Base-by-base conservation (phyloP, 768 basidiomycete species). In the Panaeolus papilionaceus region DNA sequence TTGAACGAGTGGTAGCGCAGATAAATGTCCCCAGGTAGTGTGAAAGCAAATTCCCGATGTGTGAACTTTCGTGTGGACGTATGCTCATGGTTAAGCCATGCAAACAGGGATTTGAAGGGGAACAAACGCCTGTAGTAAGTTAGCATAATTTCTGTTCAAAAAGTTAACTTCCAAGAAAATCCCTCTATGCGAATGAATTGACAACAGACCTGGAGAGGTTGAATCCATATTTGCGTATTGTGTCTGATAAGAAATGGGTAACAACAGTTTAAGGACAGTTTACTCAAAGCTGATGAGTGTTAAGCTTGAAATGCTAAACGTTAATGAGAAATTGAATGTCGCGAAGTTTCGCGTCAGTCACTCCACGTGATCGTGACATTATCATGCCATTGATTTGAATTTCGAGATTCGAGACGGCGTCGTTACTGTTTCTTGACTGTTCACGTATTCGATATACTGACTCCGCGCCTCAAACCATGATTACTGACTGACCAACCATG, bases 31-130 rank as follows among this genome's bases (percentile, higher is more conserved):
- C 92, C 92, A 38, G 86, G 86, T 23, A 99, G 88, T 2, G 96
- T 98, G 78, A 97, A 96, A 23, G 98, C 90, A 76, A 98, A 97
- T 78, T 99, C 98, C 75, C 98, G 91, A 74, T 98, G 90, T 3
- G 93, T 95, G 77, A 94, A 99, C 62, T 93, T 87, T 68, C 87
- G 89, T 12, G 90, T 86, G 0, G 96, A 87, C 65, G 84, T 81
- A 69, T 94, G 92, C 69, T 92, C 92, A 70, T 98, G 97, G 76
- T 98, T 98, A 26, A 99, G 84, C 98, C 98, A 99, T 67, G 87
- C 85, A 80, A 91, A 98, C 70, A 99, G 86, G 0, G 94, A 92
- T 76, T 95, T 93, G 86, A 94, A 99, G 2, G 98, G 98, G 78
- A 97, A 98, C 0, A 99, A 83, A 54, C 95, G 88, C 49, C 90